Base-by-base conservation (phyloP, 306 rosid genomes). In the Glycine latifolia region DNA sequence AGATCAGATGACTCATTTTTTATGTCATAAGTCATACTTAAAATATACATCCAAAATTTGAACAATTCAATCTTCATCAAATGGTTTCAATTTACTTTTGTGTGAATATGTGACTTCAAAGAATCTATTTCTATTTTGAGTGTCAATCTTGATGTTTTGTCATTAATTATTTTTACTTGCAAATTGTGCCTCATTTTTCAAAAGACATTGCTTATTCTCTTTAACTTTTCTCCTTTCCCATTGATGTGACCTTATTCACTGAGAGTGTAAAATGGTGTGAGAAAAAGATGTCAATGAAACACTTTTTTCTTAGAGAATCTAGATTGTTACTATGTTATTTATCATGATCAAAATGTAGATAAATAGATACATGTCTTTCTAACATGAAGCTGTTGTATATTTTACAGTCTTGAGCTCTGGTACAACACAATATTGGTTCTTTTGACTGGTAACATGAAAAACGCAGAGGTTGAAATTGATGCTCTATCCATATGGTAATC, bases 401-500 rank as follows among this genome's bases (percentile, higher is more conserved):
- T 72, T 71, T 63, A 53, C 79, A 89, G 91, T 73, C 82, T 89
- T 16, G 91, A 89, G 82, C 67, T 89, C 2, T 89, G 92, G 91
- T 87, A 89, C 91, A 81, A 83, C 79, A 79, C 92, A 2, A 7
- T 84, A 43, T 52, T 89, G 75, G 74, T 89, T 73, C 86, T 89
- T 33, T 76, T 87, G 41, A 87, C 91, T 0, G 92, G 92, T 13
- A 83, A 67, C 79, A 81, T 87, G 92, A 11, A 76, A 73, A 77
- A 87, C 73, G 91, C 92, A 8, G 88, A 87, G 69, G 58, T 87
- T 48, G 56, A 80, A 50, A 81, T 89, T 75, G 82, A 88, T 81
- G 92, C 91, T 74, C 78, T 87, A 69, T 81, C 92, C 4, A 89
- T 89, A 69, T 89, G 92, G 92, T 89, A 85, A 83, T n/a, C 69